Base-by-base conservation (phyloP, 306 rosid species). In the Begonia loranthoides region DNA sequence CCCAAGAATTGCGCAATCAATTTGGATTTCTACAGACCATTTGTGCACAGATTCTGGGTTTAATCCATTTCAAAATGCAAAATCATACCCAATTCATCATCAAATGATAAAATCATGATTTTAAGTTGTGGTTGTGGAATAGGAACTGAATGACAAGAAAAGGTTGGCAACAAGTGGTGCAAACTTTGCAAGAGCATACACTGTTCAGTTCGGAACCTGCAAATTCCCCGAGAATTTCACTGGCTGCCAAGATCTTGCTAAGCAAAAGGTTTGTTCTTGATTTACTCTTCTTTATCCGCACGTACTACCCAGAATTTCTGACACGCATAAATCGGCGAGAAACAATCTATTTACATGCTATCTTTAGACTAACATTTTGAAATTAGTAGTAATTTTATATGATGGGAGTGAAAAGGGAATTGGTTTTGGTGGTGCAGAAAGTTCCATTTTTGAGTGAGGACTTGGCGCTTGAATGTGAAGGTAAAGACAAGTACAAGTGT, bases 201-300 rank as follows among this genome's bases (percentile, higher is more conserved):
- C 99, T 0, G 99, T 92, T 65, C 63, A 92, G 64, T 92, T 92
- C 54, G 99, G 99, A n/a, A 38, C 72, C 13, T 92, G 99, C 84
- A 86, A 92, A 69, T 92, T 92, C 89, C 99, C 99, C n/a, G 94
- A 92, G 79, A 92, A 92, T 72, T 92, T 92, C 73, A 92, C 99
- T 33, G 99, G 99, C 52, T 92, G 99, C 78, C 96, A 92, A 80
- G 99, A 92, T 80, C 99, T 92, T 41, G 99, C 96, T 3, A 92
- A 83, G 65, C 99, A 80, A 64, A 92, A 83, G 88, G 99, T 85
- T 41, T 57, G 52, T 38, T 34, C 50, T 28, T 41, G 50, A 28
- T 38, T 56, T 38, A 9, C 4, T 55, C 16, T 2, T 13, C 15
- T 38, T 36, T 11, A 14, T 19, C 22, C 2, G 1, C 3, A 4